Evolutionary conservation across 2,329 filamentous ascomycete species (phyloP), one percentile per base, ranked within the genome.

Genomic region (Trichophyton simii): DNA sequence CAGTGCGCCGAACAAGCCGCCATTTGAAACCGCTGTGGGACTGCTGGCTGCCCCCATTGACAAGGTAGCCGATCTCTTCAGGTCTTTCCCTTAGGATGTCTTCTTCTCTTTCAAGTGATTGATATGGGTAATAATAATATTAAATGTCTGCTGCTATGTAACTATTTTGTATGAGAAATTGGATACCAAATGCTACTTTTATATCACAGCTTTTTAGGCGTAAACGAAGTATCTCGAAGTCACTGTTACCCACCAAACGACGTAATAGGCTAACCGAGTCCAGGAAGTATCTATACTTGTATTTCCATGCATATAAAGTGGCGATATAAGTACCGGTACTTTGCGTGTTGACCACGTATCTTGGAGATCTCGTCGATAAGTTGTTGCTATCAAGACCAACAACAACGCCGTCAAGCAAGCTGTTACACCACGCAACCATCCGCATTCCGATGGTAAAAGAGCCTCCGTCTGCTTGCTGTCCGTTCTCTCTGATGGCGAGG

Each of bases 31-130:
- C 0, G 79, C 76, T 0, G 77, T 76, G 62, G 81, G 79, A 0
- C 65, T 86, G 22, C 63, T 86, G 69, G 72, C 79, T 0, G 81
- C 82, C 13, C 83, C 83, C 0, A 72, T 85, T 18, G 83, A 85
- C 68, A 78, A 77, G 62, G 63, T 86, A 36, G 72, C 71, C 42
- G 82, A 85, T 68, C 58, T 83, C 5, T 82, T 84, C 64, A 71
- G 78, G 20, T 80, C 79, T 67, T 86, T 83, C 65, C 80, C 80
- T 3, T 55, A 55, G 28, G 5, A 2, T 52, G 3, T 52, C 20
- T 50, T 50, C 46, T 22, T 18, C 6, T 28, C 34, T 38, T 38
- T 38, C 34, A 38, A 13, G 6, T 38, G 28, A 31, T 31, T 18
- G 18, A 31, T 31, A 18, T 18, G 18, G 28, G 6, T 31, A 31